Base-by-base conservation (phyloP, 495 filamentous ascomycete genomes). In the Podospora pseudoanserina region DNA sequence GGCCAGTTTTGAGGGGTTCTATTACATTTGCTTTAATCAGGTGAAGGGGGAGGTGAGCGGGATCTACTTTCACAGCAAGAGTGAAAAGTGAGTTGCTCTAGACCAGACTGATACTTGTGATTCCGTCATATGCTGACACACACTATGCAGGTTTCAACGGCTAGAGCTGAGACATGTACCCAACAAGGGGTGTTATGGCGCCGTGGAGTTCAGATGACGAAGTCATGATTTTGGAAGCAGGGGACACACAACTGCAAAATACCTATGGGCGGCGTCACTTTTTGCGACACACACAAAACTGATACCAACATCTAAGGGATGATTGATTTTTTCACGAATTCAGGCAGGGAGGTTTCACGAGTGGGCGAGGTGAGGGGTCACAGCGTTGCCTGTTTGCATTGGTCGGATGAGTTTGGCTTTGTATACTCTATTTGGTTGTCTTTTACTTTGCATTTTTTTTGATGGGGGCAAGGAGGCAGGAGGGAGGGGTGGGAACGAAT, bases 11-110 rank as follows among this genome's bases (percentile, higher is more conserved):
- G 96, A 99, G 71, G 96, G 96, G 0, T 99, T 99, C 75, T 99
- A 99, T 75, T 99, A 98, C 72, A 98, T 99, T 67, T 97, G 94
- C 79, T 99, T 98, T 81, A 97, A 97, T 76, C 96, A 98, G 80
- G 81, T 91, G 15, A 81, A 85, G 28, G 95, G 95, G 18, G 89
- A 84, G 44, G 90, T 99, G 18, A 92, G 86, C 72, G 96, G 96
- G 11, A 97, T 97, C 62, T 99, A 99, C 78, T 99, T 96, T 77
- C 96, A 99, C 80, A 90, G 93, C 32, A 97, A 93, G 83, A 98
- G 93, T 77, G 94, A 98, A 79, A 93, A 93, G 91, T 97, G 82
- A 79, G 91, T 58, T 3, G 5, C n/a, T 34, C 20, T 56, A 18
- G 15, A 20, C 54, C 23, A 23, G 23, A 23, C 23, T 23, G 23